Evolutionary conservation across 2,329 filamentous ascomycete species (phyloP).

Genomic region (Monilinia vaccinii-corymbosi): DNA sequence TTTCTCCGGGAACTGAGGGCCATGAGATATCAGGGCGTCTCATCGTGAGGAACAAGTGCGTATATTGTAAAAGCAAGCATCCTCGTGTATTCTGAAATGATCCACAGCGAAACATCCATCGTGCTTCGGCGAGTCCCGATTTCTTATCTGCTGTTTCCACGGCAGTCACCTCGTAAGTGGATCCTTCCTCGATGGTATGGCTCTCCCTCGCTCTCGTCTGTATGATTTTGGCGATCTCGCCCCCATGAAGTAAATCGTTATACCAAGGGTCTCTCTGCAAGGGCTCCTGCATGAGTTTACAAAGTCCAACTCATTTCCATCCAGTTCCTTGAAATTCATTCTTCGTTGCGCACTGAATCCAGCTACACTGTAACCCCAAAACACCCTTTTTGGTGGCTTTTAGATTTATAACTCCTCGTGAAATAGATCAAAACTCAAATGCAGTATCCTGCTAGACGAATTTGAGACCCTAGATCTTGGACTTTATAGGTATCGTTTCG

Average conservation of each 20-base stretch:
- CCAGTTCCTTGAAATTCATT: background rate
- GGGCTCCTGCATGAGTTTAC: background rate
- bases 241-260: background rate
- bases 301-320: background rate
- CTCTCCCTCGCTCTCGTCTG: background rate
- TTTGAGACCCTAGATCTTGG: background rate
- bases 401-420: background rate
- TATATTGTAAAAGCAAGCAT: background rate
- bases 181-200: background rate
- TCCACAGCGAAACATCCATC: background rate
- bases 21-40: background rate
- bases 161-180: background rate
- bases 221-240: background rate
- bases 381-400: background rate
- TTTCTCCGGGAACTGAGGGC: background rate
- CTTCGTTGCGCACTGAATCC: too few relatives aligned
- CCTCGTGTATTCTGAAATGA: background rate
- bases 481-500: background rate
- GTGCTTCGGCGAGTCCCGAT: background rate
- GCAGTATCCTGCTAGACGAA: background rate
- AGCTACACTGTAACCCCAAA: background rate
- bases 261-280: background rate
- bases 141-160: background rate
- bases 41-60: background rate
- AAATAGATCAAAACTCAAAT: background rate